Evolutionary conservation across 371 early-diverging fungal genomes (phyloP).

Genomic region (Mucor racemosus): DNA sequence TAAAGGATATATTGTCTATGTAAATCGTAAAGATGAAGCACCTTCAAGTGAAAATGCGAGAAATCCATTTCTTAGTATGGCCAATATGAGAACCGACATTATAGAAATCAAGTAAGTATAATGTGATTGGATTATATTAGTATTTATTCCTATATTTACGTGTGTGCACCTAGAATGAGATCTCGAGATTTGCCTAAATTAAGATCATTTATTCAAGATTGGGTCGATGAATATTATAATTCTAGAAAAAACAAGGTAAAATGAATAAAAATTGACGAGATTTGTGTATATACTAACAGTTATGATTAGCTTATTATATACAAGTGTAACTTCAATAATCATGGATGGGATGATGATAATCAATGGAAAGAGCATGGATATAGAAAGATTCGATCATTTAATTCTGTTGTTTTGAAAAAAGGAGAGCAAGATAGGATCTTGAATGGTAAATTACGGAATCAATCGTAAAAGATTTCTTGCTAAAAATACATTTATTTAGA

Average conservation of each 20-base stretch:
- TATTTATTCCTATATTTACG: not conserved
- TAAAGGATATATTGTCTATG: slow-evolving; percentile 32
- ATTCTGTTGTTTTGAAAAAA: slow-evolving; percentile 33
- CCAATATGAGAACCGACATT: slow-evolving; percentile 7
- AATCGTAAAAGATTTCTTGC: not conserved
- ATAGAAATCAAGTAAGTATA: slow-evolving; percentile 24
- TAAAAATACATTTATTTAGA: slow-evolving; percentile 13
- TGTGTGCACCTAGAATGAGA: slow-evolving; percentile 27
- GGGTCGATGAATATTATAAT: slow-evolving; percentile 38
- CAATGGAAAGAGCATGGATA: slow-evolving; percentile 25
- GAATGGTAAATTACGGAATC: slow-evolving; percentile 20
- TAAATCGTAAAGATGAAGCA: slow-evolving; percentile 24
- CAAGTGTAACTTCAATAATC: slow-evolving; percentile 22
- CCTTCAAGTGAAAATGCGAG: slow-evolving; percentile 1
- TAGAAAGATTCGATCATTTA: slow-evolving; percentile 37
- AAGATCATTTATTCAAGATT: slow-evolving; percentile 39
- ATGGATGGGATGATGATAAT: slow-evolving; percentile 29
- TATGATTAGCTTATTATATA: slow-evolving; percentile 25
- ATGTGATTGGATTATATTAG: not conserved
- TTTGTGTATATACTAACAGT: not conserved
- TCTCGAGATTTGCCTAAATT: slow-evolving; percentile 23
- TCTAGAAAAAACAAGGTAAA: slow-evolving; percentile 27
- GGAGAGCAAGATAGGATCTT: slow-evolving; percentile 40
- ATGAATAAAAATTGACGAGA: not conserved
- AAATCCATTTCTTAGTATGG: slow-evolving; percentile 5